phyloP scores from a whole-genome alignment of 2,329 filamentous ascomycete species.

The Juglanconis oblonga region DNA sequence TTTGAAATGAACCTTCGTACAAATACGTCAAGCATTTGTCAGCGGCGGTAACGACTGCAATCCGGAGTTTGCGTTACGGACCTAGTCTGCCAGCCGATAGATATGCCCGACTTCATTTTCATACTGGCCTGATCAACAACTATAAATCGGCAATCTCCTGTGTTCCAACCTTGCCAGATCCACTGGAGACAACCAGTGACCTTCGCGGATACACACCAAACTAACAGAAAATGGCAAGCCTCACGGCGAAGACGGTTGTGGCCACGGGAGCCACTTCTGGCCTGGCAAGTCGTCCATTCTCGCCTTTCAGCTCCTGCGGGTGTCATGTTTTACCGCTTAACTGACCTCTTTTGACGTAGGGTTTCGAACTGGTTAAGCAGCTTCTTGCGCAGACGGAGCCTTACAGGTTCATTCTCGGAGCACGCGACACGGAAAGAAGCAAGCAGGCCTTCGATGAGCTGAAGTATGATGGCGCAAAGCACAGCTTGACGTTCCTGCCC shows the following conservation, averaged over 20 bases:
- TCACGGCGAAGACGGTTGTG: slow-evolving; percentile 45
- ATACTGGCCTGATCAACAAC: background rate
- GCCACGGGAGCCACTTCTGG: slow-evolving; percentile 50
- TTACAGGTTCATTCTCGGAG: slow-evolving; percentile 48
- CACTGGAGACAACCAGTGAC: too few species aligned
- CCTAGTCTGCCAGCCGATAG: too few species aligned
- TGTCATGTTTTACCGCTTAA: background rate
- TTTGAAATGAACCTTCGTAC: too few species aligned
- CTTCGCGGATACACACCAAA: background rate
- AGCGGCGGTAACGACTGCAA: too few species aligned
- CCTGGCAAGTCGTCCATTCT: slow-evolving; percentile 34
- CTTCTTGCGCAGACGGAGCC: slow-evolving; percentile 43
- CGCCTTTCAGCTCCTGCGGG: background rate
- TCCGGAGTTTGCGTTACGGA: too few species aligned
- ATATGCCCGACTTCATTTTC: too few species aligned
- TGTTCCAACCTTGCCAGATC: too few species aligned
- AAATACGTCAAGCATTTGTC: too few species aligned
- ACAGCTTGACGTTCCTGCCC: slow-evolving; percentile 43
- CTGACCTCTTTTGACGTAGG: slow-evolving; percentile 30
- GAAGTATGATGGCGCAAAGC: slow-evolving; percentile 36
- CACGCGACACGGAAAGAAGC: slow-evolving; percentile 40
- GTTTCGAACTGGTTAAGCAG: slow-evolving; percentile 52
- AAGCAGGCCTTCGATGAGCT: slow-evolving; percentile 40
- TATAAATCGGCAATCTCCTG: background rate
- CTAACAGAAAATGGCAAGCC: slow-evolving; percentile 6